A percentile compares a stretch with the other conserved stretches of the same genome.
Conservation (phyloP, 495 filamentous ascomycete species). For the Podospora pseudopauciseta region DNA sequence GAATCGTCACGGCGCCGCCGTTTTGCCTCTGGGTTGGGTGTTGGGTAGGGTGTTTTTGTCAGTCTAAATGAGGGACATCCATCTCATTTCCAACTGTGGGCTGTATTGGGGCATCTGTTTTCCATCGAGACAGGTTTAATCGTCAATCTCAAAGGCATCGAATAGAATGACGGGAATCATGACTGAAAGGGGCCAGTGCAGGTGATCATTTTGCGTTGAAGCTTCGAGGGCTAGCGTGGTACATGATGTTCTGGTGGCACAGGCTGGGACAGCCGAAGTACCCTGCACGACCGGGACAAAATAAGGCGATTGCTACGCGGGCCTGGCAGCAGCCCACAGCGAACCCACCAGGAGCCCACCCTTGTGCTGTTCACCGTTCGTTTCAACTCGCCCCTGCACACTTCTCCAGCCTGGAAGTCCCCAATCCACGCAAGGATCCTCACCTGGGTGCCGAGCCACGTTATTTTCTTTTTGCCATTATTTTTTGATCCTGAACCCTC, state of each 20-base stretch:
- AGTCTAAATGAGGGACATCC: no score
- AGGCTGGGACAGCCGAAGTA: neutral
- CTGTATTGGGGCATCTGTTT: no score
- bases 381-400: conserved; percentile 29
- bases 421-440: conserved; percentile 22
- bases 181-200: no score
- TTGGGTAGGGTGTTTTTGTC: no score
- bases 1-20: conserved; percentile 4
- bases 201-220: neutral
- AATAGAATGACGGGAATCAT: no score
- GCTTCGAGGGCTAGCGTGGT: neutral
- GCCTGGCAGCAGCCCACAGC: conserved; percentile 6
- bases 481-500: conserved; percentile 12
- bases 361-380: conserved; percentile 23
- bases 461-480: conserved; percentile 27
- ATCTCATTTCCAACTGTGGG: no score
- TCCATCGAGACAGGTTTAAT: no score
- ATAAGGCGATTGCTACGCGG: conserved; percentile 3
- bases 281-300: neutral
- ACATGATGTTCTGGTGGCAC: neutral
- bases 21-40: neutral
- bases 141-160: no score
- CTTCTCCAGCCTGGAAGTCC: conserved; percentile 9
- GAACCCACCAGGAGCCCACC: conserved; percentile 7
- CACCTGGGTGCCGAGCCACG: conserved; percentile 32